These are phyloP conservation scores for Sporormia fimetaria DNA, from an alignment of 495 filamentous ascomycete genomes.

Conservation along the genomic window DNA sequence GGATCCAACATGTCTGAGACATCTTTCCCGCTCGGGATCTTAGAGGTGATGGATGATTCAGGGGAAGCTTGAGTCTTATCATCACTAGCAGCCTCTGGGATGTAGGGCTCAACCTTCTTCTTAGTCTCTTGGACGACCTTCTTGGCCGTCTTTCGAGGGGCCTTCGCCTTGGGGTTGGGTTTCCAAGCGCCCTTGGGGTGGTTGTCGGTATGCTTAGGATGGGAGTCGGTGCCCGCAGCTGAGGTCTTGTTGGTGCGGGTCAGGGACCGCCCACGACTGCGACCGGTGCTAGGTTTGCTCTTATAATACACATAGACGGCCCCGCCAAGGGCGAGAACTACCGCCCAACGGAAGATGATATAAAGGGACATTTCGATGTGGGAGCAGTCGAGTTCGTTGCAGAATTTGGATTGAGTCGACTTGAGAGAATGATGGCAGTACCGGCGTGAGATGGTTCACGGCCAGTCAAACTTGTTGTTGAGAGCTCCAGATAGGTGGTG, in stretches of 20 bases:
- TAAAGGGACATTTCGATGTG: conserved; percentile 7
- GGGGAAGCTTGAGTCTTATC: conserved; percentile 28
- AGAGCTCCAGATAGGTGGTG: too few species aligned
- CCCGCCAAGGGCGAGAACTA: conserved; percentile 19
- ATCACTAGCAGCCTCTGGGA: conserved; percentile 48
- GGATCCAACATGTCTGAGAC: conserved; percentile 84
- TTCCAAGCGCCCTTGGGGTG: conserved; percentile 2
- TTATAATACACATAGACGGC: conserved; percentile 25
- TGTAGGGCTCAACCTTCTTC: conserved; percentile 11
- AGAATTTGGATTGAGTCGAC: background rate
- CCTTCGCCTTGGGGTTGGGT: conserved; percentile 12
- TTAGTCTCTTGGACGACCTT: conserved; percentile 18
- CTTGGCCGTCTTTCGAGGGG: conserved; percentile 17
- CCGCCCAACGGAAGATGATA: conserved; percentile 21
- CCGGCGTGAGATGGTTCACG: background rate
- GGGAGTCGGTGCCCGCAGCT: conserved; percentile 6
- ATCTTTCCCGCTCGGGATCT: conserved; percentile 40
- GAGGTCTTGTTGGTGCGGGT: background rate
- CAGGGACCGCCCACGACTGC: conserved; percentile 5
- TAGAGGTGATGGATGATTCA: conserved; percentile 1
- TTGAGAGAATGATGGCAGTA: background rate
- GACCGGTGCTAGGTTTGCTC: conserved; percentile 1
- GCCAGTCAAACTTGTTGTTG: background rate
- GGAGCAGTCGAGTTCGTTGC: background rate
- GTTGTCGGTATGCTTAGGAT: conserved; percentile 19